Evolutionary conservation across 495 filamentous ascomycete genomes (phyloP), one percentile per base, ranked within the genome.

Genomic region (Penicillium odoratum): DNA sequence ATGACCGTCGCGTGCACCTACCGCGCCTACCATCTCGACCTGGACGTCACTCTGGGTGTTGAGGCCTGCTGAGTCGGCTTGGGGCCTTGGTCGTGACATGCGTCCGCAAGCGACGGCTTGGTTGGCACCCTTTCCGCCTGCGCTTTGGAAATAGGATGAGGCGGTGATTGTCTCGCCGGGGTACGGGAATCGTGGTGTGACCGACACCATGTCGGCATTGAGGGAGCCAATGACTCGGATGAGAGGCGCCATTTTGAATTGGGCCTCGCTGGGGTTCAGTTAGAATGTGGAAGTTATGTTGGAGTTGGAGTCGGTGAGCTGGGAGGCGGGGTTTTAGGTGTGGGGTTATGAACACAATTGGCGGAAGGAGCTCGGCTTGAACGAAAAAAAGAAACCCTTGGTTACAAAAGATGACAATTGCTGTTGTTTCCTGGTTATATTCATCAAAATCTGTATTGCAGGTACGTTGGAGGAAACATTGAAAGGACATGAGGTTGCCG

Each of bases 91-190:
- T 56, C 86, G 82, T 0, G 84, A 87, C 10, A 89, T 74, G 1
- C 89, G 81, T 0, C 81, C 82, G 64, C 82, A 85, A 7, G 93
- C 93, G 43, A 96, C 89, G 46, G 92, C 92, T 75, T 98, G 94
- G 78, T 98, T 98, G 34, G 92, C 91, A 58, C 94, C 94, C 75
- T 98, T 98, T 43, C 94, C 94, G 53, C 94, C 94, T 13, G 87
- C 85, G 48, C 88, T 92, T 43, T 85, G 89, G 67, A 82, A 78
- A 78, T 94, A 95, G 6, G 84, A 83, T 53, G 76, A 79, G n/a
- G 91, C 80, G 3, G 88, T 93, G 40, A 98, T 81, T 4, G 94
- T 98, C 66, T 98, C 94, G 56, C 94, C 94, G 4, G 88, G 81
- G 0, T 76, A 70, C 3, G 94, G 94, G 57, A 96, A 80, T 40